Conservation (phyloP, 345 rosid species). For the Erysimum cheiranthoides region DNA sequence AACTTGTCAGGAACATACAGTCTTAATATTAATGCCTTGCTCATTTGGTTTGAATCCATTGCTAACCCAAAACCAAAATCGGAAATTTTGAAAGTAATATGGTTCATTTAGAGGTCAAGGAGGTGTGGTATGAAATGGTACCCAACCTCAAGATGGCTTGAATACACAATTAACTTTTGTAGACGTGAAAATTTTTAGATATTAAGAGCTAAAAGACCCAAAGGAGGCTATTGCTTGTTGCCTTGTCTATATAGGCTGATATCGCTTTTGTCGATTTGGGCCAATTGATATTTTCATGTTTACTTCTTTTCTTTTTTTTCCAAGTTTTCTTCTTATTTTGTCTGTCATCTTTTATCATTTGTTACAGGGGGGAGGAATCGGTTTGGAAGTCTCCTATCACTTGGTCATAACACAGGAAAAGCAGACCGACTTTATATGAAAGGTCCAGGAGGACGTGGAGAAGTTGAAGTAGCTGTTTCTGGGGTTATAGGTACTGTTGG, state of each 20-base stretch:
- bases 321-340: background rate
- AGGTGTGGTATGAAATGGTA: background rate
- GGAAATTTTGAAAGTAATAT: conserved; percentile 6
- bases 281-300: conserved; percentile 8
- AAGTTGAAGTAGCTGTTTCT: conserved; percentile 98
- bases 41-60: conserved; percentile 13
- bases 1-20: conserved; percentile 21
- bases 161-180: background rate
- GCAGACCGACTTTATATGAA: conserved; percentile 89
- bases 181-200: background rate
- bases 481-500: conserved; percentile 71
- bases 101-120: background rate
- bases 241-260: conserved; percentile 1
- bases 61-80: background rate
- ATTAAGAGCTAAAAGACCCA: background rate
- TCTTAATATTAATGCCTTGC: background rate
- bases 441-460: conserved; percentile 99
- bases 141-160: conserved; percentile 7
- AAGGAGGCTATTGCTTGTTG: conserved; percentile 14
- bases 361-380: conserved; percentile 78
- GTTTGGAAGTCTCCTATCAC: conserved; percentile 80
- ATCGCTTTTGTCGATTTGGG: background rate
- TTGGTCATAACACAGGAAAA: conserved; percentile 76
- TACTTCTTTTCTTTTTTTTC: background rate
- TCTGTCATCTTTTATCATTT: conserved; percentile 8